Evolutionary conservation across 805 yeast species (phyloP).

Genomic region (Hanseniaspora meyeri): DNA sequence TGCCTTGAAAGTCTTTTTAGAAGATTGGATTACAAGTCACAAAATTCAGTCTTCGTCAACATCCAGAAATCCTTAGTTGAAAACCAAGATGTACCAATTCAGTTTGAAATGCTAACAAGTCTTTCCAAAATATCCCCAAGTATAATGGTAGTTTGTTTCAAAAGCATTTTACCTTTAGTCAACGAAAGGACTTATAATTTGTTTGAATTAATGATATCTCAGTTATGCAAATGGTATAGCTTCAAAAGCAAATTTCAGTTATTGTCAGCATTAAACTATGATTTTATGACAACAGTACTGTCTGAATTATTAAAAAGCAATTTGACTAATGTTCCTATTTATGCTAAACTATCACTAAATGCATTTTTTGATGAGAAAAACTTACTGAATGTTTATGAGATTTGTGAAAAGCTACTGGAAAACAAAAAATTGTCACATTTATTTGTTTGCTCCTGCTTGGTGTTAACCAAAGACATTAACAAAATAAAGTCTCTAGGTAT

Average conservation of each 20-base stretch:
- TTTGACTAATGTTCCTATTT: background rate
- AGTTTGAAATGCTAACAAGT: constrained; percentile 3
- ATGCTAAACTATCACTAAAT: background rate
- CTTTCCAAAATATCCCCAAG: background rate
- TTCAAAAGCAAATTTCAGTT: background rate
- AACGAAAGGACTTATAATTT: background rate
- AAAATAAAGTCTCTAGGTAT: background rate
- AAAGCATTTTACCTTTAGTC: background rate
- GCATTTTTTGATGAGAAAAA: background rate
- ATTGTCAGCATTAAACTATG: background rate
- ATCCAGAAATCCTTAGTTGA: background rate
- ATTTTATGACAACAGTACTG: background rate
- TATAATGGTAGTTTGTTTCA: background rate
- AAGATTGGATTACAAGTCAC: constrained; percentile 7
- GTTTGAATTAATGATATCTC: background rate
- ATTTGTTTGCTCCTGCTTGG: background rate
- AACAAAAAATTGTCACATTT: background rate
- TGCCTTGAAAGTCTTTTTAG: background rate
- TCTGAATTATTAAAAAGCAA: background rate
- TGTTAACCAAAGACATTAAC: background rate
- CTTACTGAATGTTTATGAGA: background rate
- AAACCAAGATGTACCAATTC: background rate
- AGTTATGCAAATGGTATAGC: background rate
- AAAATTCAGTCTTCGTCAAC: background rate
- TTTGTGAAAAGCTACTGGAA: background rate